phyloP scores from a whole-genome alignment of 148 eudicot species.

The Rhododendron vialii region DNA sequence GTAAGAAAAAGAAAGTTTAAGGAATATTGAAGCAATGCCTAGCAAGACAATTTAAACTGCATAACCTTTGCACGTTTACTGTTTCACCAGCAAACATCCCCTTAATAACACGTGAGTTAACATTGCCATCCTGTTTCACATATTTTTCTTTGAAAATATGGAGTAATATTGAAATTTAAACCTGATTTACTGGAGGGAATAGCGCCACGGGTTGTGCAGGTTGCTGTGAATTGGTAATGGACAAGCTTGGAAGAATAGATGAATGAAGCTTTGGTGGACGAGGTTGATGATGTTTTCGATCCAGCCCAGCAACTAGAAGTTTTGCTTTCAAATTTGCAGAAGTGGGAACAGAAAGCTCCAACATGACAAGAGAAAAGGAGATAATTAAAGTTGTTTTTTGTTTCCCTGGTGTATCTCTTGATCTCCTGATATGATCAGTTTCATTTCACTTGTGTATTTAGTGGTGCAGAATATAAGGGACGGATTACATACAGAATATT shows the following conservation, averaged over 20 bases:
- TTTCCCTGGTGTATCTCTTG: constrained; percentile 2
- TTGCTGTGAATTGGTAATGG: constrained; percentile 23
- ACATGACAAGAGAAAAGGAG: constrained; percentile 22
- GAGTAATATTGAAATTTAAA: neutral
- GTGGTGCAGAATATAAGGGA: constrained; percentile 10
- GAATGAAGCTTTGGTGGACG: constrained; percentile 14
- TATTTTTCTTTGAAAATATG: neutral
- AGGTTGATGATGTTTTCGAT: constrained; percentile 3
- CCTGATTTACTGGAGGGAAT: constrained; percentile 56
- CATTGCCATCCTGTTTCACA: neutral
- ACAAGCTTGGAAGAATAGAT: constrained; percentile 18
- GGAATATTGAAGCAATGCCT: constrained; percentile 1
- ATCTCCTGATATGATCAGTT: neutral
- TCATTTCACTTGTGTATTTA: neutral
- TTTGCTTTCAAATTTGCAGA: constrained; percentile 18
- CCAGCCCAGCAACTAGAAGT: constrained; percentile 7
- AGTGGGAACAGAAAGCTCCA: constrained; percentile 22
- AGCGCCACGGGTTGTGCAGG: constrained; percentile 21
- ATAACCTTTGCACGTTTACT: neutral
- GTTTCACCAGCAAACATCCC: neutral
- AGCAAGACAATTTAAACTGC: neutral
- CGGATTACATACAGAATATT: constrained; percentile 27
- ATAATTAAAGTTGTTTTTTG: neutral
- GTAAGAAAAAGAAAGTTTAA: no score
- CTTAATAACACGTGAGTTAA: neutral